These are phyloP conservation scores for Dentipellis fragilis DNA, from an alignment of 768 basidiomycete species.

Conservation along the genomic window DNA sequence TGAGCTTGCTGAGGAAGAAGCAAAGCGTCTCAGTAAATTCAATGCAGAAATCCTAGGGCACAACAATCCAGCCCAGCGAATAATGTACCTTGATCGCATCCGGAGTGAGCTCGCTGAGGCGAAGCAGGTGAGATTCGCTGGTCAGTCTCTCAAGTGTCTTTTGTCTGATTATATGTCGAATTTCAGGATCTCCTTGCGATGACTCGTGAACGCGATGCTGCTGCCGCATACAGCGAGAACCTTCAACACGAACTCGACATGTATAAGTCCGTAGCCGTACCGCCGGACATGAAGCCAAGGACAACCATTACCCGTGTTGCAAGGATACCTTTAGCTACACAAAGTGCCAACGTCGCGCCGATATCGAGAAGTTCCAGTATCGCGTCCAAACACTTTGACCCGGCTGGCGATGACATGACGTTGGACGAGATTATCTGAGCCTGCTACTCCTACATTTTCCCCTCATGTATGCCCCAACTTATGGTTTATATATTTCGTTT, in stretches of 20 bases:
- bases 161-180: neutral
- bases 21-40: slow-evolving; percentile 61
- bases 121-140: slow-evolving; percentile 53
- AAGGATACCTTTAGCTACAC: slow-evolving; percentile 18
- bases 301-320: slow-evolving; percentile 24
- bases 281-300: slow-evolving; percentile 19
- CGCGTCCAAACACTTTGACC: neutral
- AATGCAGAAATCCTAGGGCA: slow-evolving; percentile 84
- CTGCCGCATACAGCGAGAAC: slow-evolving; percentile 19
- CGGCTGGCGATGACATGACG: slow-evolving; percentile 19
- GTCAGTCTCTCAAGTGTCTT: neutral
- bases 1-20: slow-evolving; percentile 73
- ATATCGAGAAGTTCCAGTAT: neutral
- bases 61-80: slow-evolving; percentile 75
- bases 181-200: slow-evolving; percentile 20
- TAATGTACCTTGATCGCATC: slow-evolving; percentile 80
- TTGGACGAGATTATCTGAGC: slow-evolving; percentile 18
- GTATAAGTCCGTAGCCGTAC: slow-evolving; percentile 23
- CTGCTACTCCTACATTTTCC: too few relatives aligned
- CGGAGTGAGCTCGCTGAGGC: slow-evolving; percentile 69
- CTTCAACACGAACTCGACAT: slow-evolving; percentile 23
- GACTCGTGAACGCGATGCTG: slow-evolving; percentile 23
- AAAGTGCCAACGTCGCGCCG: slow-evolving; percentile 10
- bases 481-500: too few relatives aligned
- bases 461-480: too few relatives aligned